Base-by-base conservation (phyloP, 1,284 basidiomycete genomes). In the Ustilago crameri region DNA sequence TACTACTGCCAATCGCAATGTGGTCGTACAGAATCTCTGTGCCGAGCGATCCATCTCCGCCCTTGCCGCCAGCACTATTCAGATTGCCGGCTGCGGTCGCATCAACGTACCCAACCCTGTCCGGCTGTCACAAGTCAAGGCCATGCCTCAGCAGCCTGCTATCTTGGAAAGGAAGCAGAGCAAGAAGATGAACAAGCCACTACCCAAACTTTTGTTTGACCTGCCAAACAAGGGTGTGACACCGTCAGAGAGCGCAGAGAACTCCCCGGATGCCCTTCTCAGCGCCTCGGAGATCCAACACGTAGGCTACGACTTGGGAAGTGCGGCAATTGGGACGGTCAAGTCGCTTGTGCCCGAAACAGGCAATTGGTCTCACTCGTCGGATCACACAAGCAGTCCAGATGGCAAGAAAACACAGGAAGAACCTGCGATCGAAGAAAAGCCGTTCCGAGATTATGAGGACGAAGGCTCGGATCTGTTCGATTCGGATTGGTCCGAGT, bases 381-480 rank as follows among this genome's bases (percentile, higher is more conserved):
- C 49, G 8, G 51, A 43, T 8, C 35, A 49, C 23, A 40, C 35
- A 3, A 45, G 41, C 9, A 41, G 40, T 10, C 41, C 35, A 7
- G 45, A 12, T 26, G 40, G 2, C 17, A 42, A 42, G 38, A 27
- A 2, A 34, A 9, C 0, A 45, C 30, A 45, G 17, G 24, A 45
- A 30, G n/a, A n/a, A n/a, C n/a, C n/a, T n/a, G 41, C 18, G 15
- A 18, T 37, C 14, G 34, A 49, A 38, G 48, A 26, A 10, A 47
- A 41, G 26, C 55, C 48, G 20, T 71, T 71, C 51, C 45, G 68
- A 14, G 68, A 71, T 26, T 71, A 71, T 40, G 68, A 71, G 15
- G 68, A 71, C 35, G 68, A 71, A 15, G 68, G 55, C 1, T 58
- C 68, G 22, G 62, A 65, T 32, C 48, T 65, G 22, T 66, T 65